Conservation (phyloP, 2,329 filamentous ascomycete genomes). For the Erysiphe pulchra region DNA sequence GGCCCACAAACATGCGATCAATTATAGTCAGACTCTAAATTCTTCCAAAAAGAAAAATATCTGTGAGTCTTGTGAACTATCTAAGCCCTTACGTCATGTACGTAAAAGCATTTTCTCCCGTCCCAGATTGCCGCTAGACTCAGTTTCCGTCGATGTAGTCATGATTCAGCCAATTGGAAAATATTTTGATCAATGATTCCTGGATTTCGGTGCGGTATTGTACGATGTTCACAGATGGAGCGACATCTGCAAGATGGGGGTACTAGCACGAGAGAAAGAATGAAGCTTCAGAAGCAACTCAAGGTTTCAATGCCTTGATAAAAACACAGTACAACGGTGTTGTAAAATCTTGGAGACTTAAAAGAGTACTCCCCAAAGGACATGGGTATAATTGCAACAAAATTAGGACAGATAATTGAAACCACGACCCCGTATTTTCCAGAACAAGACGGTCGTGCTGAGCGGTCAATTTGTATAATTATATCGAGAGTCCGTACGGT, state of each 20-base stretch:
- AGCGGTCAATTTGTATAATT: not conserved
- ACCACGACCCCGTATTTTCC: not conserved
- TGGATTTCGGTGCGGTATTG: not conserved
- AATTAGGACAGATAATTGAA: not conserved
- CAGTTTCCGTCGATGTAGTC: not conserved
- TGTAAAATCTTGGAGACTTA: constrained; percentile 1
- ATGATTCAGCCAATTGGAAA: not conserved
- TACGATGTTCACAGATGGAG: constrained; percentile 1
- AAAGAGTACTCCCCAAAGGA: not conserved
- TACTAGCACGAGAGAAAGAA: not conserved
- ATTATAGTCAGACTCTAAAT: not conserved
- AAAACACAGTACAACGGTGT: not conserved
- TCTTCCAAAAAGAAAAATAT: not conserved
- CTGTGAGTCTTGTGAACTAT: not conserved
- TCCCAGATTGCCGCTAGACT: not conserved
- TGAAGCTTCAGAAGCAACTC: not conserved
- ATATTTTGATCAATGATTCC: not conserved
- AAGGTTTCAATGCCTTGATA: not conserved
- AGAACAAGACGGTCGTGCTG: not conserved
- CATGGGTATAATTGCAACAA: not conserved
- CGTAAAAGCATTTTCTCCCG: not conserved
- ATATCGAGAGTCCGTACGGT: not conserved
- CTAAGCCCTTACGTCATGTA: not conserved
- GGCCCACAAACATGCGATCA: too few species aligned
- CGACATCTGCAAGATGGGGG: not conserved